Percentiles rank a stretch among this genome's conserved stretches.
phyloP scores from a whole-genome alignment of 1,284 basidiomycete genomes.

The Peniophora sp. region DNA sequence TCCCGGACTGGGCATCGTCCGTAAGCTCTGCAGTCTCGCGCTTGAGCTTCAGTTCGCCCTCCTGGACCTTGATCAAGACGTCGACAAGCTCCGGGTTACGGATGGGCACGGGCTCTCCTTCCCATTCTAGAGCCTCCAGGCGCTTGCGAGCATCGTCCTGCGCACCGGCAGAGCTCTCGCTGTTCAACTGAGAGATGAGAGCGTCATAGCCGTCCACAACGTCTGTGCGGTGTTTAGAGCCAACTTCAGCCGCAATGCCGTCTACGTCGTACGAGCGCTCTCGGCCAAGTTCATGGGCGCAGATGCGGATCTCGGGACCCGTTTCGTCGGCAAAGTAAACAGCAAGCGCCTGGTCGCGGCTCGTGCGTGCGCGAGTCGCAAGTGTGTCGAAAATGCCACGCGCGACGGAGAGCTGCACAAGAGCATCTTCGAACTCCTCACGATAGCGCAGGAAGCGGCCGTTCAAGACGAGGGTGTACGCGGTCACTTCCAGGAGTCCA shows the following conservation, averaged over 20 bases:
- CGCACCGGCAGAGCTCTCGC: slow-evolving; percentile 29
- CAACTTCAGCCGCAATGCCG: slow-evolving; percentile 68
- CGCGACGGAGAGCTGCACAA: slow-evolving; percentile 75
- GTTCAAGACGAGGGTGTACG: slow-evolving; percentile 67
- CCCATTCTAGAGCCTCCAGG: slow-evolving; percentile 67
- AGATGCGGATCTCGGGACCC: slow-evolving; percentile 87
- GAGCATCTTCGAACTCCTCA: slow-evolving; percentile 72
- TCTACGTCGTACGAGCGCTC: slow-evolving; percentile 78
- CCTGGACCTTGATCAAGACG: slow-evolving; percentile 77
- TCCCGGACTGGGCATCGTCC: slow-evolving; percentile 15
- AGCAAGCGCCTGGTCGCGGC: slow-evolving; percentile 86
- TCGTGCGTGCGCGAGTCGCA: slow-evolving; percentile 62
- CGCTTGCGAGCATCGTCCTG: slow-evolving; percentile 42
- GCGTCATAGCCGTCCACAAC: slow-evolving; percentile 62
- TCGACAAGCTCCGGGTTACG: slow-evolving; percentile 90
- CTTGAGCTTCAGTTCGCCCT: slow-evolving; percentile 55
- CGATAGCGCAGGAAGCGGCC: slow-evolving; percentile 69
- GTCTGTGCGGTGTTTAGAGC: slow-evolving; percentile 48
- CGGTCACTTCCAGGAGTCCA: slow-evolving; percentile 51
- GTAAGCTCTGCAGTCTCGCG: slow-evolving; percentile 20
- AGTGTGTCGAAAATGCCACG: slow-evolving; percentile 70
- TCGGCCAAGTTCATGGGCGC: slow-evolving; percentile 80
- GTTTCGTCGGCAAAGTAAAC: slow-evolving; percentile 81
- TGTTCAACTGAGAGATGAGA: slow-evolving; percentile 45
- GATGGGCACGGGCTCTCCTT: slow-evolving; percentile 77